Conservation (phyloP, 495 filamentous ascomycete species). For the Friedmanniomyces endolithicus region DNA sequence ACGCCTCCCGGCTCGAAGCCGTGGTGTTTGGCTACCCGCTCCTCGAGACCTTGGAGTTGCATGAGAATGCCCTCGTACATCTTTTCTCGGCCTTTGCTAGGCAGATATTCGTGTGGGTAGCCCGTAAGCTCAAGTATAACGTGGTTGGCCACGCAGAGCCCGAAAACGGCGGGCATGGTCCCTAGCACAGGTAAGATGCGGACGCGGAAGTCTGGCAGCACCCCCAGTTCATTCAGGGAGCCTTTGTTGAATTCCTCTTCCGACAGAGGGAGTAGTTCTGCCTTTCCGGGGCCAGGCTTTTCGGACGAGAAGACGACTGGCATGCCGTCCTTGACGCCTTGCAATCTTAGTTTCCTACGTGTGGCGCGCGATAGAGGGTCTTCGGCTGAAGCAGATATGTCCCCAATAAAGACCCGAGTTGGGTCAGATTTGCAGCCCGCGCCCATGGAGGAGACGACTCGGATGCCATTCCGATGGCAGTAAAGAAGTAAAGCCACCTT, state of each 20-base stretch:
- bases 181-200: conserved; percentile 89
- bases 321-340: conserved; percentile 73
- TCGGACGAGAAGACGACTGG: conserved; percentile 90
- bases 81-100: conserved; percentile 73
- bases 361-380: conserved; percentile 82
- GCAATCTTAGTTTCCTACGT: conserved; percentile 60
- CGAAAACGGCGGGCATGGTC: conserved; percentile 95
- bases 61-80: conserved; percentile 73
- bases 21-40: conserved; percentile 48
- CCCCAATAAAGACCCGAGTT: conserved; percentile 77
- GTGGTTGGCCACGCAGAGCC: conserved; percentile 79
- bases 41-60: conserved; percentile 59
- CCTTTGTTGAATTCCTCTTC: conserved; percentile 85
- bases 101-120: conserved; percentile 75
- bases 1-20: conserved; percentile 57
- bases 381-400: conserved; percentile 80
- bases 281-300: conserved; percentile 82
- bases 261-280: conserved; percentile 69
- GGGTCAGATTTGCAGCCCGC: conserved; percentile 96
- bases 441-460: conserved; percentile 89
- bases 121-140: conserved; percentile 74
- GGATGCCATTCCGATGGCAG: conserved; percentile 61
- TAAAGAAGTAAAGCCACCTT: conserved; percentile 88
- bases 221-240: conserved; percentile 71
- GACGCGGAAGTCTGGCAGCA: conserved; percentile 83